Evolutionary conservation across 2,329 filamentous ascomycete genomes (phyloP).

Genomic region (Amphichorda felina): DNA sequence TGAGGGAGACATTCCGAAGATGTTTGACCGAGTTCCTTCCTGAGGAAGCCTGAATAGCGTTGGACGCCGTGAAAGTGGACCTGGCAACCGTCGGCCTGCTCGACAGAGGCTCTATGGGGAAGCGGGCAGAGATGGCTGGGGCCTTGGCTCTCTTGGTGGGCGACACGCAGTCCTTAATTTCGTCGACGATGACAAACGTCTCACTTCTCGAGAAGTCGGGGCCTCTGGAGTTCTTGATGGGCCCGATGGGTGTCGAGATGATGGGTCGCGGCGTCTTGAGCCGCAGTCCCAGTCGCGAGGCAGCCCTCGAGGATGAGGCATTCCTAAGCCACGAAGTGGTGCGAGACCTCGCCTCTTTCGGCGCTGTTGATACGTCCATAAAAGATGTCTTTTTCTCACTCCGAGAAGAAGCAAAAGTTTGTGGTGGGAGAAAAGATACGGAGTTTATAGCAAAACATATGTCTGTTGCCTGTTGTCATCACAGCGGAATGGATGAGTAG

Average conservation of each 20-base stretch:
- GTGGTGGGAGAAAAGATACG: too few species aligned
- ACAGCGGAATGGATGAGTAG: too few species aligned
- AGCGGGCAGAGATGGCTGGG: constrained; percentile 17
- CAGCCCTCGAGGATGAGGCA: not conserved
- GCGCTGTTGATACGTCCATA: too few species aligned
- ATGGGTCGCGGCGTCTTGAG: constrained; percentile 8
- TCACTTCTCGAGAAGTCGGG: constrained; percentile 21
- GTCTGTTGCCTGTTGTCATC: too few species aligned
- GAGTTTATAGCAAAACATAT: too few species aligned
- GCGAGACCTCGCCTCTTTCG: not conserved
- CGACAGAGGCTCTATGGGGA: constrained; percentile 11
- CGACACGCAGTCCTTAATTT: constrained; percentile 22
- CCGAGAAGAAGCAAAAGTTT: too few species aligned
- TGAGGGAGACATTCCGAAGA: constrained; percentile 6
- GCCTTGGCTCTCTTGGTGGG: constrained; percentile 3
- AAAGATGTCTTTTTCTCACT: too few species aligned
- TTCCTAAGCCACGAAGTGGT: not conserved
- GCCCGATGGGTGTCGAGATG: constrained; percentile 24
- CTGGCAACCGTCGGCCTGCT: constrained; percentile 17
- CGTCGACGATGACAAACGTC: constrained; percentile 19
- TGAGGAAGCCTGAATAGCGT: constrained; percentile 6
- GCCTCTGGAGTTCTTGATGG: constrained; percentile 23
- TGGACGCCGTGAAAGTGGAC: constrained; percentile 13
- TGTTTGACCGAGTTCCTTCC: constrained; percentile 6
- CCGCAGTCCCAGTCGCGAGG: constrained; percentile 1